Evolutionary conservation across 371 early-diverging fungal species (phyloP), one percentile per base, ranked within the genome.

Genomic region (Mortierella sp.): DNA sequence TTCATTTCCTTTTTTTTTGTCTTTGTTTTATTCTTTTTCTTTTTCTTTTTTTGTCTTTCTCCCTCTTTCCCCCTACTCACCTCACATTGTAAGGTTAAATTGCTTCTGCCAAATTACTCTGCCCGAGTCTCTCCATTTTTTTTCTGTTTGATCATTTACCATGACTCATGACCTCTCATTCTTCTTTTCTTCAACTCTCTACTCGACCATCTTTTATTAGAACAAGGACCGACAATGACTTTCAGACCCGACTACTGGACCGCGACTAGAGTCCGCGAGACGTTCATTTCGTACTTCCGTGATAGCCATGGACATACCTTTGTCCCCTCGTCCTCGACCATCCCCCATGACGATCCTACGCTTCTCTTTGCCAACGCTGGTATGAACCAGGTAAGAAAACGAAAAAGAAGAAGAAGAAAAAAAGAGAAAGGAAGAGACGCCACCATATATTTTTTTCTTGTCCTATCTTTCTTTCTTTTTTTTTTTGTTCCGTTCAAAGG

Each of bases 341-440:
- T 99, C 74, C 99, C 99, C 26, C 92, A 93, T 79, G 97, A 99
- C 79, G 99, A 99, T 80, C 98, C 97, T 56, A 97, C 99, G 6
- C 90, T 99, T 50, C 90, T 99, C 65, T 99, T 99, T 76, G 95
- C 99, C 70, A 99, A 99, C 88, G 96, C 99, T 63, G 99, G 99
- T 74, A 99, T 99, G 99, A 98, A 97, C 81, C 99, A 99, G 88
- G 92, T 91, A 87, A 67, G 68, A 30, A 26, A 28, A 28, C 12
- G n/a, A 1, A 30, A 12, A 16, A 28, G 16, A 30, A 57, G 16
- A n/a, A 18, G 11, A 25, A 57, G 26, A 2, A 9, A 28, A 29
- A 56, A 29, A 29, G 37, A 37, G 37, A 9, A 37, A 37, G 5
- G 37, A n/a, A n/a, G n/a, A n/a, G n/a, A n/a, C n/a, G n/a, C n/a